Conservation (phyloP, 768 basidiomycete species). For the Pisolithus tinctorius region DNA sequence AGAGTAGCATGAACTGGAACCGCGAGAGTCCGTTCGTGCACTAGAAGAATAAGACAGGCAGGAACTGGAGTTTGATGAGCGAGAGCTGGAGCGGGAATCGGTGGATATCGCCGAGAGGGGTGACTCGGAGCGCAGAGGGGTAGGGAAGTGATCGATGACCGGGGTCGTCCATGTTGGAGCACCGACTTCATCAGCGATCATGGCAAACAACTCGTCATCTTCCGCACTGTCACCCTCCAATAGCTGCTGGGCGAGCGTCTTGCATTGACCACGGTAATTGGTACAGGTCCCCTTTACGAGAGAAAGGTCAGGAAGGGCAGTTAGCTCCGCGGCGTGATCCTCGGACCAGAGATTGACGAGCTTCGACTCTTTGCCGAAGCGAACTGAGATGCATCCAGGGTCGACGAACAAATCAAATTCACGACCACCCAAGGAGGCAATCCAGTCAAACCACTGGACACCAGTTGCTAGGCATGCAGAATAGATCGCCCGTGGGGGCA, state of each 20-base stretch:
- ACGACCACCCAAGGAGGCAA: slow-evolving; percentile 54
- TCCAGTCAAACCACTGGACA: slow-evolving; percentile 82
- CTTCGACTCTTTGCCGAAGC: slow-evolving; percentile 41
- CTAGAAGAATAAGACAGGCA: slow-evolving; percentile 62
- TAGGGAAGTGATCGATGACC: slow-evolving; percentile 52
- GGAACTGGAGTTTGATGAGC: slow-evolving; percentile 68
- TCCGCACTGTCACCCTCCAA: slow-evolving; percentile 65
- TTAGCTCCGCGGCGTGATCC: slow-evolving; percentile 30
- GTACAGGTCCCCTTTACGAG: slow-evolving; percentile 12
- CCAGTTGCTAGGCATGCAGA: slow-evolving; percentile 61
- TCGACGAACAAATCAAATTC: slow-evolving; percentile 80
- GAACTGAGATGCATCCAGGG: slow-evolving; percentile 71
- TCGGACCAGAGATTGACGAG: slow-evolving; percentile 67
- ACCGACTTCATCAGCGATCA: slow-evolving; percentile 66
- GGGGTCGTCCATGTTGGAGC: slow-evolving; percentile 68
- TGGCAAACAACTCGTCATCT: slow-evolving; percentile 65
- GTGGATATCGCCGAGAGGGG: slow-evolving; percentile 51
- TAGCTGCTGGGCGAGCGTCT: slow-evolving; percentile 71
- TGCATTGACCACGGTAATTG: slow-evolving; percentile 26
- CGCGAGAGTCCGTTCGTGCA: slow-evolving; percentile 47
- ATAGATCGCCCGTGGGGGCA: slow-evolving; percentile 68
- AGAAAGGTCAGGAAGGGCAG: slow-evolving; percentile 7
- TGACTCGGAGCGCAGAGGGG: slow-evolving; percentile 45
- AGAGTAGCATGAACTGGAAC: slow-evolving; percentile 34
- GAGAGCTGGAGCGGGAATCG: slow-evolving; percentile 46